phyloP scores from a whole-genome alignment of 371 early-diverging fungal species.

The Rhizopus stolonifer region DNA sequence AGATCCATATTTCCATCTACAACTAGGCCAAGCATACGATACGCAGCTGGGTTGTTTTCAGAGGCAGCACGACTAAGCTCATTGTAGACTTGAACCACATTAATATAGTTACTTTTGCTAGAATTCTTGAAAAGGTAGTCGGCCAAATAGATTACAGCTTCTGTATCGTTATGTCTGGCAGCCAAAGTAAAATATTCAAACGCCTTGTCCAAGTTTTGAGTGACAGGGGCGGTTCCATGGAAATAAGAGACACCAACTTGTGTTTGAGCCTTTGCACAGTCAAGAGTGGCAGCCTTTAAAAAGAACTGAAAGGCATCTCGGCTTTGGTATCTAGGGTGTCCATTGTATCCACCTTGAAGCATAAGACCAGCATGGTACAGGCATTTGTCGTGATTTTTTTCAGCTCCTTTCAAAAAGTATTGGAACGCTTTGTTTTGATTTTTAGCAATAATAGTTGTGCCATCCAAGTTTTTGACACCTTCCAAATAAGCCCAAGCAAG shows the following conservation, averaged over 20 bases:
- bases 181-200: conserved; percentile 19
- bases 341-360: conserved; percentile 11
- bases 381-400: neutral
- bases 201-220: conserved; percentile 5
- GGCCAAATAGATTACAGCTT: conserved; percentile 22
- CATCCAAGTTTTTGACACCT: conserved; percentile 9
- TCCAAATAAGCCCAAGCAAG: conserved; percentile 18
- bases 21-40: conserved; percentile 19
- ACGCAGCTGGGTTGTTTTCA: conserved; percentile 16
- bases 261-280: conserved; percentile 10
- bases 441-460: neutral
- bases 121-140: conserved; percentile 20
- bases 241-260: conserved; percentile 18
- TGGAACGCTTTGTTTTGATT: conserved; percentile 8
- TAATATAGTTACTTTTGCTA: neutral
- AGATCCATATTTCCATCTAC: conserved; percentile 2
- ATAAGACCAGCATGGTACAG: conserved; percentile 13
- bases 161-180: conserved; percentile 16
- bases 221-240: conserved; percentile 2
- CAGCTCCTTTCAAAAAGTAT: conserved; percentile 17
- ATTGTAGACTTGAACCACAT: conserved; percentile 2
- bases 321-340: neutral
- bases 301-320: conserved; percentile 14
- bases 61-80: conserved; percentile 12
- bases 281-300: conserved; percentile 9